Evolutionary conservation across 2,329 filamentous ascomycete genomes (phyloP), one percentile per base, ranked within the genome.

Genomic region (Alternaria viburni): DNA sequence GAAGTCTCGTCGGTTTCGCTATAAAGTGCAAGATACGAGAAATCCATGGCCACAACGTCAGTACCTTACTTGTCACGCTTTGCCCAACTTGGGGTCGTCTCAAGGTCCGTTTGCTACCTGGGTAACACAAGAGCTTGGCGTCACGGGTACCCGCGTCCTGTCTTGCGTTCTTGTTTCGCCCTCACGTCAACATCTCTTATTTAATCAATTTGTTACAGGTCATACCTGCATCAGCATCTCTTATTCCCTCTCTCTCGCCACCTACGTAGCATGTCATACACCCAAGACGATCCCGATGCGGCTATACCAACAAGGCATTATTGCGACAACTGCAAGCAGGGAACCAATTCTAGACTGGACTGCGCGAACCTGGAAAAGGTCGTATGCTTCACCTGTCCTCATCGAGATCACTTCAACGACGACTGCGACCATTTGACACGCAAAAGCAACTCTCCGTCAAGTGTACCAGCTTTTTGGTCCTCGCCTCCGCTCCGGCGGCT

Each of bases 11-110:
- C 32, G 32, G 6, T 41, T n/a, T 41, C 36, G 36, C 32, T 17
- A 17, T 0, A 11, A 17, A 3, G 36, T 41, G 3, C 36, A 41
- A 17, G 0, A 41, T 17, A 9, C 15, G 15, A 17, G 36, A 41
- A 0, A 17, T 41, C 0, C 4, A 6, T 11, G n/a, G 3, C 36
- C 2, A 17, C 15, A 1, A 17, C 36, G 2, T n/a, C 5, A 3
- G 36, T 41, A 41, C 1, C 3, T 41, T 0, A 41, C 4, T 17
- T 17, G 15, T 41, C 36, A 41, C 36, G n/a, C 8, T 17, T 17
- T 17, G 36, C 36, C 4, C 36, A 17, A 17, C 36, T 41, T 3
- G 32, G 8, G 32, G 15, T 41, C 8, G 7, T 3, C n/a, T 17
- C 9, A 2, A 41, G 36, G n/a, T 41, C 36, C 36, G 36, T 41